Conservation (phyloP, 768 basidiomycete genomes). For the Coprinopsis cinerea region DNA sequence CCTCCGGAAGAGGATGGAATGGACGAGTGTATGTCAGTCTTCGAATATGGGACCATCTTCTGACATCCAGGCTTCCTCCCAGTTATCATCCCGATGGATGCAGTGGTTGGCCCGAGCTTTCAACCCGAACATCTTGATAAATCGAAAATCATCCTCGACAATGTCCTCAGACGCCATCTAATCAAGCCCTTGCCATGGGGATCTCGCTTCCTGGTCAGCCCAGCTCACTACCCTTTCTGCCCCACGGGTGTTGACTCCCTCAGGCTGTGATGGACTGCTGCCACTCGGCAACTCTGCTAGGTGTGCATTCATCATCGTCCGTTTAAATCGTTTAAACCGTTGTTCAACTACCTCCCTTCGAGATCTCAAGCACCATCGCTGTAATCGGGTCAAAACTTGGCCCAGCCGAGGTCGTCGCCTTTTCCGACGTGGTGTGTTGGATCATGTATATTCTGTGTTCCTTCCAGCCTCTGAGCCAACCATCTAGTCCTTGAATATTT, state of each 20-base stretch:
- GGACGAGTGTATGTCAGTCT: neutral
- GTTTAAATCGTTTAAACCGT: neutral
- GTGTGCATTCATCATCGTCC: neutral
- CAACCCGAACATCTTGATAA: neutral
- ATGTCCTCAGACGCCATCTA: neutral
- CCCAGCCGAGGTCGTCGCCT: neutral
- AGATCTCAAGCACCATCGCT: constrained; percentile 2
- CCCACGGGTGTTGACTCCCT: neutral
- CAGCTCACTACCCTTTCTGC: neutral
- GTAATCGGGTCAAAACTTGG: neutral
- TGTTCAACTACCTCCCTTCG: neutral
- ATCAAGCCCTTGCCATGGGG: neutral
- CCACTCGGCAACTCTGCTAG: neutral
- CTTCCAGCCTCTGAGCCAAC: neutral
- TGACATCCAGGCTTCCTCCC: neutral
- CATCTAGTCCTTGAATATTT: neutral
- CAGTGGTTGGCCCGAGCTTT: neutral
- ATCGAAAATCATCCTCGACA: neutral
- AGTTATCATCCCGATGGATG: neutral
- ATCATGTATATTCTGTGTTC: neutral
- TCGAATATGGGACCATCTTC: neutral
- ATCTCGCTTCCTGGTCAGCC: neutral
- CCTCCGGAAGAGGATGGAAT: neutral
- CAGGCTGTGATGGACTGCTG: neutral
- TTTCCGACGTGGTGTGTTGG: neutral